Base-by-base conservation (phyloP, 805 yeast genomes). In the Kodamaea sagamina region DNA sequence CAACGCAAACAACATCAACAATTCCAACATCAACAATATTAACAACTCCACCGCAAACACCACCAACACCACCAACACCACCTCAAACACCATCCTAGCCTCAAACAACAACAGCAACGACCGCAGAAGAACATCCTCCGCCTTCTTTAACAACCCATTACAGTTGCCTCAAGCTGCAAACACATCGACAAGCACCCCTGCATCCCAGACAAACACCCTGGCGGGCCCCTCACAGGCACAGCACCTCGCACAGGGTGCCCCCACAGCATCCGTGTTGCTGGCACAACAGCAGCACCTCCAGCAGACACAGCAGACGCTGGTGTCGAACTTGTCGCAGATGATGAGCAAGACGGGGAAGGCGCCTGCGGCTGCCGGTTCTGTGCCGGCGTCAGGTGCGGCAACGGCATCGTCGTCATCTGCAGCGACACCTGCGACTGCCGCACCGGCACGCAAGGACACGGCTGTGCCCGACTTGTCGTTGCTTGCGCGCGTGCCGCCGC, bases 401-500 rank as follows among this genome's bases (percentile, higher is more conserved):
- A n/a, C n/a, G n/a, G n/a, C n/a, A n/a, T n/a, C n/a, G n/a, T n/a
- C n/a, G n/a, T n/a, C 53, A 3, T 27, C 49, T 6, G 42, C 48
- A 3, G 45, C 57, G 15, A 24, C 25, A 22, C 25, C 34, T 15
- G 17, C 13, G 65, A 67, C 39, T 8, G 3, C 34, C 15, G 9
- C 32, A 4, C 10, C 32, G 27, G 27, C 41, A 3, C 31, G 41
- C 31, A 38, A 38, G 17, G 41, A 24, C 11, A 27, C 19, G 11
- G 17, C 41, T 71, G 77, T 68, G 10, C 82, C 82, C 0, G 93
- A 86, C 58, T 70, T 86, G 49, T 82, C 89, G 0, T 67, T 86
- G 36, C 65, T 86, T 37, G 89, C 92, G 0, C 68, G 89, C 50
- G 89, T 86, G 22, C 95, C 93, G 10, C 89, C 92, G 4, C 95